Conservation (phyloP, 2,329 filamentous ascomycete species). For the Cryphonectria carpinicola region DNA sequence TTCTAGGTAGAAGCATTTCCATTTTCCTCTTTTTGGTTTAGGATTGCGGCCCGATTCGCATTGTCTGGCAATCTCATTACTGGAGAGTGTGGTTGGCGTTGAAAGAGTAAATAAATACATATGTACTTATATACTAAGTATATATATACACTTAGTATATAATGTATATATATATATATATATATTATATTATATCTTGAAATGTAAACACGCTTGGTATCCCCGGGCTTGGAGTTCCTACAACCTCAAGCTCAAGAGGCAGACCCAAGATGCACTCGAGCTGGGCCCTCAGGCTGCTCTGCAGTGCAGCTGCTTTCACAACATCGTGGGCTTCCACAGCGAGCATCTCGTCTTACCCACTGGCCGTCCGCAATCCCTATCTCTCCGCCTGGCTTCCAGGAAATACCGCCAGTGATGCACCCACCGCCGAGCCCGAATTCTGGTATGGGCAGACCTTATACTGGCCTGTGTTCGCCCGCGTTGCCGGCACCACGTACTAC, state of each 20-base stretch:
- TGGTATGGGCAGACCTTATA: conserved; percentile 39
- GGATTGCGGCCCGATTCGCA: not conserved
- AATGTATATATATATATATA: not conserved
- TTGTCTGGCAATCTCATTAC: not conserved
- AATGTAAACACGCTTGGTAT: not conserved
- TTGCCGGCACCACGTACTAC: conserved; percentile 37
- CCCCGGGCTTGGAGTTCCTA: not conserved
- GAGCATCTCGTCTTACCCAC: conserved; percentile 26
- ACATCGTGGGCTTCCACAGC: conserved; percentile 4
- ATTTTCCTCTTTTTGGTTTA: not conserved
- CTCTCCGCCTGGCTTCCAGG: conserved; percentile 41
- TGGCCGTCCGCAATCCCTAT: conserved; percentile 39
- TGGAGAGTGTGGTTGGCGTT: not conserved
- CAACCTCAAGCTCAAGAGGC: not conserved
- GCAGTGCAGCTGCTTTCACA: not conserved
- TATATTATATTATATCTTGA: not conserved
- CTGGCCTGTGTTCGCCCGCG: conserved; percentile 40
- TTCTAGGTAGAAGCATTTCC: not conserved
- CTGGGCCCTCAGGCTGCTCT: conserved; percentile 2
- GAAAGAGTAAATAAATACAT: not conserved
- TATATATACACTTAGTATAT: not conserved
- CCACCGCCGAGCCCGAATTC: conserved; percentile 37
- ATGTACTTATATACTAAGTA: not conserved
- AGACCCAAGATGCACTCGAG: not conserved
- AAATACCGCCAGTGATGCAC: conserved; percentile 32